Base-by-base conservation (phyloP, 306 rosid species). In the Neltuma alba region DNA sequence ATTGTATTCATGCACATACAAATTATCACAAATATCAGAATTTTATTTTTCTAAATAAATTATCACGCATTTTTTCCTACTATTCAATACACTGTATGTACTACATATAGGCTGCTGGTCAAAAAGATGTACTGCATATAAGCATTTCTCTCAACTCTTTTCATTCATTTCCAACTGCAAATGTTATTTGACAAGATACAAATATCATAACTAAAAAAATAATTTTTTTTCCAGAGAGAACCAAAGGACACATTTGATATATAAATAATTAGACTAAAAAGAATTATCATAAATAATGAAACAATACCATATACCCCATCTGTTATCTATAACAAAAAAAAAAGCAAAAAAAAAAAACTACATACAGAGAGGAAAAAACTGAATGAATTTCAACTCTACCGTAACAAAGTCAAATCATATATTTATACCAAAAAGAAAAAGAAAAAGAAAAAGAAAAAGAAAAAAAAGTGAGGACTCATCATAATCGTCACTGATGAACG, bases 401-500 rank as follows among this genome's bases (percentile, higher is more conserved):
- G 77, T 69, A 81, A 70, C 31, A 25, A 14, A 79, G 85, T 68
- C 80, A 68, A 68, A 25, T 67, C 12, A 67, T 40, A 11, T 38
- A 36, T 18, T 34, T 33, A 33, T 31, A 63, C 21, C 23, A 8
- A 54, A 54, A 54, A 44, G 14, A 14, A 45, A 9, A 52, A 3
- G n/a, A 11, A 20, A n/a, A n/a, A n/a, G 1, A 1, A 52, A 7
- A 52, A 7, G 1, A 7, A 18, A n/a, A n/a, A 6, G 3, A 20
- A n/a, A 0, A 3, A 0, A 58, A 13, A 28, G 20, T 27, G 16
- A 1, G 5, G 71, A 72, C 80, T 30, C 55, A 70, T 9, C 3
- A 55, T 48, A 20, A 7, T 50, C 54, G 73, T 87, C 79, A 95
- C 85, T 89, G 96, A 70, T 87, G 78, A 42, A 91, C 86, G 45